Conservation (phyloP, 208 protist species). For the Blechomonas ayalai region DNA sequence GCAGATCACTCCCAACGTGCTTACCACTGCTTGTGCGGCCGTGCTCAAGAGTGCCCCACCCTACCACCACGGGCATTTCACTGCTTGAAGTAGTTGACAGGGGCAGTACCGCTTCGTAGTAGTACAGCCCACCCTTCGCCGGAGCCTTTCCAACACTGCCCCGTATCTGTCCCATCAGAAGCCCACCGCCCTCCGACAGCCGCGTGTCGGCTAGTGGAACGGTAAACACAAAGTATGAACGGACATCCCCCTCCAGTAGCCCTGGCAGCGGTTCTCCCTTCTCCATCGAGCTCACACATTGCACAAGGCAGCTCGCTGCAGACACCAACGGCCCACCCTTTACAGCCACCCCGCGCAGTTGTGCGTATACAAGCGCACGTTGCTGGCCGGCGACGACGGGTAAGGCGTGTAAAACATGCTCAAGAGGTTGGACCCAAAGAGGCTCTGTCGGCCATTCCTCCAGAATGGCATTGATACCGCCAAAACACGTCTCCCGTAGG, state of each 20-base stretch:
- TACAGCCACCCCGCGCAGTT: slow-evolving; percentile 45
- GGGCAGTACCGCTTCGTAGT: slow-evolving; percentile 79
- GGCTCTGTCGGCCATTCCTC: slow-evolving; percentile 28
- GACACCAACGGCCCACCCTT: slow-evolving; percentile 27
- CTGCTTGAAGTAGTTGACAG: slow-evolving; percentile 45
- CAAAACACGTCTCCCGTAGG: slow-evolving; percentile 50
- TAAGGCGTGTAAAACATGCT: slow-evolving; percentile 23
- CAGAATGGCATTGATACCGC: slow-evolving; percentile 40
- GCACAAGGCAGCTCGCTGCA: slow-evolving; percentile 42
- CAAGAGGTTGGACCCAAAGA: slow-evolving; percentile 44
- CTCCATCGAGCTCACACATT: slow-evolving; percentile 58
- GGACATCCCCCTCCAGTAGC: slow-evolving; percentile 31
- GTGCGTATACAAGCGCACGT: slow-evolving; percentile 47
- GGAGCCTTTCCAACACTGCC: slow-evolving; percentile 65
- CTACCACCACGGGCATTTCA: slow-evolving; percentile 60
- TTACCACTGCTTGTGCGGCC: slow-evolving; percentile 66
- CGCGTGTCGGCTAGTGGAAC: slow-evolving; percentile 66
- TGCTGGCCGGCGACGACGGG: slow-evolving; percentile 60
- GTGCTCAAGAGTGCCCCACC: slow-evolving; percentile 86
- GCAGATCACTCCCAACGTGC: slow-evolving; percentile 79
- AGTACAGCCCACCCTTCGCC: slow-evolving; percentile 46
- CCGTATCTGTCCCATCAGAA: slow-evolving; percentile 78
- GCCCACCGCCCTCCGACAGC: slow-evolving; percentile 58
- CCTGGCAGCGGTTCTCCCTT: slow-evolving; percentile 23
- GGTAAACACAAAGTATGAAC: slow-evolving; percentile 48